Percentiles rank a stretch among this genome's conserved stretches.
Conservation (phyloP, 2,329 filamentous ascomycete genomes). For the Fusarium sororula region DNA sequence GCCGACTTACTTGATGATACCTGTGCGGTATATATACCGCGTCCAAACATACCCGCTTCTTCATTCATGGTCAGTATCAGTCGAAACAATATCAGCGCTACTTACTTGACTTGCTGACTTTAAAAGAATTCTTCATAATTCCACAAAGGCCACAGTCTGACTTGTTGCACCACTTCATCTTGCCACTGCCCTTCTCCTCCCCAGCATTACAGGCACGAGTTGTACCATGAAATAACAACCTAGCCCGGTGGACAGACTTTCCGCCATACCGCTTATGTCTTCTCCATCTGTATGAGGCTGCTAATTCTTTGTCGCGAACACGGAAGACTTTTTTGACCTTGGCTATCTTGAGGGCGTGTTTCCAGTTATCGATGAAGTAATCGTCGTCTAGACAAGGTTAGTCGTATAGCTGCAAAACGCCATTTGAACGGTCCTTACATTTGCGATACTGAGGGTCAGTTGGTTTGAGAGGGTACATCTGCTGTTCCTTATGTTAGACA, state of each 20-base stretch:
- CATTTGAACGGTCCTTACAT: background rate
- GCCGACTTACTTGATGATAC: background rate
- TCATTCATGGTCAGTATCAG: accelerated
- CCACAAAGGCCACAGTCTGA: background rate
- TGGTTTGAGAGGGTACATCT: background rate
- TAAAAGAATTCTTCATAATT: background rate
- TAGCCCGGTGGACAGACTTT: background rate
- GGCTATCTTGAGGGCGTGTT: background rate
- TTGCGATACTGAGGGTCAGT: background rate
- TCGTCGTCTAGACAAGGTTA: background rate
- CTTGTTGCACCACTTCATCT: background rate
- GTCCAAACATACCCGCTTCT: background rate
- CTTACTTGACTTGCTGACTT: background rate
- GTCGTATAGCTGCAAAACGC: too few relatives aligned
- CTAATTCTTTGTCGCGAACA: accelerated
- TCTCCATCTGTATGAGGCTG: background rate
- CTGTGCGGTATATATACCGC: background rate
- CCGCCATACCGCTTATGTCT: background rate
- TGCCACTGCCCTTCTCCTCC: background rate
- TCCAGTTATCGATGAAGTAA: background rate
- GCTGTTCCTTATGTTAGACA: background rate
- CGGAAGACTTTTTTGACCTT: background rate
- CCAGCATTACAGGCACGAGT: background rate
- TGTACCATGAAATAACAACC: background rate
- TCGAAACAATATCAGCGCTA: accelerated